Evolutionary conservation across 805 yeast genomes (phyloP).

Genomic region (Yarrowia sp.): DNA sequence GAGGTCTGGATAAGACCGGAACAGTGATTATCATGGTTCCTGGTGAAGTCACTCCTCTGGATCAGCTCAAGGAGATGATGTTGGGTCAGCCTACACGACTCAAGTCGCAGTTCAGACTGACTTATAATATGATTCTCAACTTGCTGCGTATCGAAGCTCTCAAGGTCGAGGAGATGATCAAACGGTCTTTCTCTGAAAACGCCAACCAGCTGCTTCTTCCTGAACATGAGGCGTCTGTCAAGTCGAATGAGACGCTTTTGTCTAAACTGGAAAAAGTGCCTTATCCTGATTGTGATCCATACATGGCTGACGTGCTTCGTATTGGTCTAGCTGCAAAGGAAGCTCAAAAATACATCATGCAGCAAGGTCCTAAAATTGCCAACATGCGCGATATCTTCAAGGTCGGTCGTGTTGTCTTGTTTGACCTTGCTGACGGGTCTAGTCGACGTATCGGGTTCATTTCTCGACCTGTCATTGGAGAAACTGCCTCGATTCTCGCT

Average conservation of each 20-base stretch:
- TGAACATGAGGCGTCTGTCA: conserved; percentile 70
- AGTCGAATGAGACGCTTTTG: conserved; percentile 51
- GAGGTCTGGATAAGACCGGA: conserved; percentile 92
- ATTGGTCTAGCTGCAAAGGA: conserved; percentile 2
- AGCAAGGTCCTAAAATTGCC: neutral
- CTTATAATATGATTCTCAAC: conserved; percentile 93
- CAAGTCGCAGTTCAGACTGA: conserved; percentile 86
- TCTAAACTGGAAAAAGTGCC: conserved; percentile 37
- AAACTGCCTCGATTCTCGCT: neutral
- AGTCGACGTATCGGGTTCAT: conserved; percentile 12
- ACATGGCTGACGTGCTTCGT: neutral
- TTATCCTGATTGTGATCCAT: conserved; percentile 1
- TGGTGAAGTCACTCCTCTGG: conserved; percentile 38
- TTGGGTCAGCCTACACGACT: conserved; percentile 88
- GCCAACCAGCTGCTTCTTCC: conserved; percentile 81
- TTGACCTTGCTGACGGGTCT: conserved; percentile 37
- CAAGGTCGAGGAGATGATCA: conserved; percentile 95
- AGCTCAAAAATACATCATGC: neutral
- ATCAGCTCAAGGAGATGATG: conserved; percentile 72
- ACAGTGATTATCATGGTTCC: conserved; percentile 87
- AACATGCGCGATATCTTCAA: conserved; percentile 38
- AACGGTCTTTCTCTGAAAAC: conserved; percentile 91
- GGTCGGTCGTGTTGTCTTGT: conserved; percentile 46
- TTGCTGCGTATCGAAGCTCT: conserved; percentile 88
- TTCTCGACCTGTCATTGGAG: conserved; percentile 8